phyloP scores from a whole-genome alignment of 108 stramenopile species.

The Conticribra guillardii region DNA sequence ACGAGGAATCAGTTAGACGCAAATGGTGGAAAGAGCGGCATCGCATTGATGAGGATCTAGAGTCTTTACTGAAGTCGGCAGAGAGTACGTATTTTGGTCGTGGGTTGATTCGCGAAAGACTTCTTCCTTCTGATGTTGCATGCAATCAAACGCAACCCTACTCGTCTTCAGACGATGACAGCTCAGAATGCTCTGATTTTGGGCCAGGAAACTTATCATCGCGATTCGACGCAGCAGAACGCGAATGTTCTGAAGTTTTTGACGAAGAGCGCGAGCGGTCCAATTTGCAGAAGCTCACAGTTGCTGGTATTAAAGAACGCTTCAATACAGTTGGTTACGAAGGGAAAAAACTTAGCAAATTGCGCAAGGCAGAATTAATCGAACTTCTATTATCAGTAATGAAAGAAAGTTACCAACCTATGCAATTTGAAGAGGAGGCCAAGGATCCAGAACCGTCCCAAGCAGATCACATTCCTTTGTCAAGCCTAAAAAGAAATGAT shows the following conservation, averaged over 20 bases:
- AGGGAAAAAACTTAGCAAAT: slow-evolving; percentile 31
- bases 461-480: slow-evolving; percentile 5
- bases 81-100: slow-evolving; percentile 55
- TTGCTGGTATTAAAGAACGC: slow-evolving; percentile 61
- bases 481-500: too few relatives aligned
- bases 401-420: slow-evolving; percentile 9
- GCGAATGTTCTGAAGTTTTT: slow-evolving; percentile 5
- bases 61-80: slow-evolving; percentile 43
- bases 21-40: slow-evolving; percentile 80
- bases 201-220: slow-evolving; percentile 59
- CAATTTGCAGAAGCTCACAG: slow-evolving; percentile 64
- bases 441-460: not conserved
- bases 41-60: slow-evolving; percentile 62
- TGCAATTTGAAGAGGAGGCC: too few relatives aligned
- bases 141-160: too few relatives aligned
- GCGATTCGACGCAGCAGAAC: slow-evolving; percentile 67
- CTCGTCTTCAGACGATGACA: slow-evolving; percentile 32
- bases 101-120: slow-evolving; percentile 15
- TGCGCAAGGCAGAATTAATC: slow-evolving; percentile 65
- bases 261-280: slow-evolving; percentile 21
- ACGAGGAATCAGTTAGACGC: slow-evolving; percentile 55
- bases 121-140: slow-evolving; percentile 16
- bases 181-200: slow-evolving; percentile 44
- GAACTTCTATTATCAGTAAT: slow-evolving; percentile 53
- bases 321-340: slow-evolving; percentile 34